Evolutionary conservation across 495 filamentous ascomycete genomes (phyloP), one percentile per base, ranked within the genome.

Genomic region (Penicillium dipodomyicola): DNA sequence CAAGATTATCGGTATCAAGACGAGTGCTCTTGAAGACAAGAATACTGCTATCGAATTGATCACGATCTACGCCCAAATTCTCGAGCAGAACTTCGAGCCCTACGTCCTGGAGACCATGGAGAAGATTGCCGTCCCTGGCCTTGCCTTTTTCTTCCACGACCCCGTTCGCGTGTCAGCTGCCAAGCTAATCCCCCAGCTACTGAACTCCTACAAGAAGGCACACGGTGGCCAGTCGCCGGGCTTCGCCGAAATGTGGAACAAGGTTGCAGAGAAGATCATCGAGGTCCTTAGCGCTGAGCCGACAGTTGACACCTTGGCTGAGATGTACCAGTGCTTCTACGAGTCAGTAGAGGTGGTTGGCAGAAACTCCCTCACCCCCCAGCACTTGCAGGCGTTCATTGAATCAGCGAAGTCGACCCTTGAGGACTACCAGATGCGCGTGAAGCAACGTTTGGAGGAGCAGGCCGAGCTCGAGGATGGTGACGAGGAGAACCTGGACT

Each of bases 281-380:
- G 95, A 97, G 69, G 92, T 97, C 3, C 81, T 99, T n/a, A 90
- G 83, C 56, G 90, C 90, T 0, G 95, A 99, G 73, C 93, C 95
- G 8, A 91, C 92, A 0, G 89, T 99, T 44, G 95, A 99, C 61
- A 96, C 93, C 0, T 83, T 99, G 19, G 93, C 95, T 11, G 95
- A 97, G 75, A 96, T 99, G 90, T 99, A 97, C 70, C 93, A 97
- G 72, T 97, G 94, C 80, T 97, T 97, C 79, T 99, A 99, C 71
- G 95, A 99, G 72, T 96, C 90, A 7, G 89, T 99, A 17, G 94
- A 97, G 73, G 90, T 96, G 7, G 84, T 96, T 57, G 93, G 92
- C 54, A 87, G 88, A 72, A 82, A 88, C 61, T 92, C 86, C 66
- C 81, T 99, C 14, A 89, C 77, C 23, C 77, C 78, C 45, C 78